Evolutionary conservation across 108 stramenopile genomes (phyloP).

Genomic region (Epipyxis sp.): DNA sequence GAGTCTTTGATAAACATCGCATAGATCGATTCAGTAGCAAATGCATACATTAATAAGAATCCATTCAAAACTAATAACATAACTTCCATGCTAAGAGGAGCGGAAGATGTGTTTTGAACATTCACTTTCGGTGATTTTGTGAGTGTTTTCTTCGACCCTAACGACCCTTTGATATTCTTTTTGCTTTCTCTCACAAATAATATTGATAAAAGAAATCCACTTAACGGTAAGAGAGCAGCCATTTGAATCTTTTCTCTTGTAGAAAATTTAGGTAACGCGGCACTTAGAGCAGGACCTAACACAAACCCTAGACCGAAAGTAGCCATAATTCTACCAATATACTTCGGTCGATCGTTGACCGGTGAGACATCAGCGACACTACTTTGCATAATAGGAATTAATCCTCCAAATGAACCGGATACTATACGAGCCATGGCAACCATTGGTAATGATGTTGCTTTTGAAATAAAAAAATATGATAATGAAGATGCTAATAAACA

Average conservation of each 20-base stretch:
- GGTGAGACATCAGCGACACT: conserved; percentile 47
- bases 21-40: conserved; percentile 53
- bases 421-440: conserved; percentile 45
- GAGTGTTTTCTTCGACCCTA: not conserved
- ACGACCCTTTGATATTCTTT: not conserved
- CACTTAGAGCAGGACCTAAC: conserved; percentile 40
- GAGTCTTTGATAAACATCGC: conserved; percentile 56
- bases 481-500: conserved; percentile 46
- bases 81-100: conserved; percentile 2
- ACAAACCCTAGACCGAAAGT: conserved; percentile 45
- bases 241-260: conserved; percentile 35
- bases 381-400: conserved; percentile 46
- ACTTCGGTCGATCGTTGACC: conserved; percentile 43
- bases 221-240: conserved; percentile 38
- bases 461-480: conserved; percentile 43
- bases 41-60: conserved; percentile 52
- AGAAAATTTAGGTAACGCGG: conserved; percentile 10
- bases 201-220: conserved; percentile 13
- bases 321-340: conserved; percentile 47
- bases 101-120: not conserved
- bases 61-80: conserved; percentile 46
- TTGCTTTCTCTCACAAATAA: conserved; percentile 37
- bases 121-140: not conserved
- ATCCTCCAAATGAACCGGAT: conserved; percentile 45
- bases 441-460: conserved; percentile 41